Evolutionary conservation across 2,329 filamentous ascomycete genomes (phyloP).

Genomic region (Apiospora koreana): DNA sequence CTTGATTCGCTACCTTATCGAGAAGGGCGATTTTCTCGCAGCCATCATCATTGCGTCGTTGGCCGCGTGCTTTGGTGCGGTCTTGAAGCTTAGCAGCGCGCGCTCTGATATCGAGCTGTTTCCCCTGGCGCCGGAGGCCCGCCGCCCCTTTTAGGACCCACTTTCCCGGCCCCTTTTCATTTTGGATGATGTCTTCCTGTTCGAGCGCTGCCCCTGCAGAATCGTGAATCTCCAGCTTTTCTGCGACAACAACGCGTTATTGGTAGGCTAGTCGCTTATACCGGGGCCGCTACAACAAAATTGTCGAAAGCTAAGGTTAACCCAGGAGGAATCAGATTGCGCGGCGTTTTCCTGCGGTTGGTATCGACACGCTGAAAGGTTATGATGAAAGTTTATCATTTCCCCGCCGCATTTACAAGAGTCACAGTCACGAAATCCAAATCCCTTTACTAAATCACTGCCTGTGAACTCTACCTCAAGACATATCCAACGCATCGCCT

Average conservation of each 20-base stretch:
- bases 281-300: background rate
- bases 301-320: constrained; percentile 41
- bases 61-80: constrained; percentile 48
- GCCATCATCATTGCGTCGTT: constrained; percentile 50
- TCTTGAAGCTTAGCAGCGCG: constrained; percentile 50
- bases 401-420: too few species aligned
- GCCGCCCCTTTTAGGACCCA: constrained; percentile 43
- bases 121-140: constrained; percentile 46
- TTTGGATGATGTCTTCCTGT: constrained; percentile 43
- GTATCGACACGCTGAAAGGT: constrained; percentile 27
- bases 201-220: constrained; percentile 39
- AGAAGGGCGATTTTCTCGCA: constrained; percentile 44
- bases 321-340: constrained; percentile 21
- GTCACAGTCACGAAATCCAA: too few species aligned
- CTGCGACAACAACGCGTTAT: constrained; percentile 45
- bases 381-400: constrained; percentile 33
- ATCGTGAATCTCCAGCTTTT: constrained; percentile 42
- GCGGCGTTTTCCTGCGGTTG: constrained; percentile 26
- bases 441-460: too few species aligned
- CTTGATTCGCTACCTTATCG: constrained; percentile 48
- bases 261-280: constrained; percentile 51
- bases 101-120: constrained; percentile 39
- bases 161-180: constrained; percentile 48
- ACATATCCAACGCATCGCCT: constrained; percentile 29
- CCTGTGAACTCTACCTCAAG: constrained; percentile 16